Evolutionary conservation across 768 basidiomycete genomes (phyloP).

Genomic region (Auricularia heimuer): DNA sequence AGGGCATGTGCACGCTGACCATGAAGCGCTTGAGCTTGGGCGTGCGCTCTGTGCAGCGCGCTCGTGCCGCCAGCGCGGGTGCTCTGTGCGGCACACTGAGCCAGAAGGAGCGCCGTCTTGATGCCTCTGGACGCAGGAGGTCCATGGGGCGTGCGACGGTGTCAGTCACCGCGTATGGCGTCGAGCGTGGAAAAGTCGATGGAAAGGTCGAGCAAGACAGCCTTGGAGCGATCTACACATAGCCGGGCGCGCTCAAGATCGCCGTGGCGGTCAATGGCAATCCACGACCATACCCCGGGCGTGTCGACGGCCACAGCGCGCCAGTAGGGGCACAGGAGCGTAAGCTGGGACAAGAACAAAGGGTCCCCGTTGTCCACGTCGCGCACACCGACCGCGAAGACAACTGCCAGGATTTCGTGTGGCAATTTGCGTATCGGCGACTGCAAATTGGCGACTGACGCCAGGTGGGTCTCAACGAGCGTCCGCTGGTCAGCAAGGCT

Average conservation of each 20-base stretch:
- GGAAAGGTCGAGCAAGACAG: constrained; percentile 62
- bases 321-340: constrained; percentile 81
- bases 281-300: constrained; percentile 66
- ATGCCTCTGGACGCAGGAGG: constrained; percentile 65
- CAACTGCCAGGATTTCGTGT: constrained; percentile 65
- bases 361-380: constrained; percentile 55
- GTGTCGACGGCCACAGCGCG: constrained; percentile 62
- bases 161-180: constrained; percentile 4
- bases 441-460: constrained; percentile 66
- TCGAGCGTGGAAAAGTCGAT: constrained; percentile 58
- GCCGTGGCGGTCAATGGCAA: constrained; percentile 63
- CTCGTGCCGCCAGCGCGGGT: constrained; percentile 65
- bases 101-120: constrained; percentile 63
- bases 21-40: constrained; percentile 65
- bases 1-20: constrained; percentile 38
- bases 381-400: constrained; percentile 59
- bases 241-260: constrained; percentile 61
- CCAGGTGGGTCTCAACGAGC: constrained; percentile 58
- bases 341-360: constrained; percentile 61
- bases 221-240: constrained; percentile 64
- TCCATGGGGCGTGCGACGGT: constrained; percentile 43
- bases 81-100: constrained; percentile 70
- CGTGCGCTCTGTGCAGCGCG: constrained; percentile 59
- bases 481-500: constrained; percentile 54
- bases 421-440: constrained; percentile 76